A percentile compares a stretch with the other conserved stretches of the same genome.
Conservation (phyloP, 2,329 filamentous ascomycete genomes). For the Calcarisporium arbuscula region DNA sequence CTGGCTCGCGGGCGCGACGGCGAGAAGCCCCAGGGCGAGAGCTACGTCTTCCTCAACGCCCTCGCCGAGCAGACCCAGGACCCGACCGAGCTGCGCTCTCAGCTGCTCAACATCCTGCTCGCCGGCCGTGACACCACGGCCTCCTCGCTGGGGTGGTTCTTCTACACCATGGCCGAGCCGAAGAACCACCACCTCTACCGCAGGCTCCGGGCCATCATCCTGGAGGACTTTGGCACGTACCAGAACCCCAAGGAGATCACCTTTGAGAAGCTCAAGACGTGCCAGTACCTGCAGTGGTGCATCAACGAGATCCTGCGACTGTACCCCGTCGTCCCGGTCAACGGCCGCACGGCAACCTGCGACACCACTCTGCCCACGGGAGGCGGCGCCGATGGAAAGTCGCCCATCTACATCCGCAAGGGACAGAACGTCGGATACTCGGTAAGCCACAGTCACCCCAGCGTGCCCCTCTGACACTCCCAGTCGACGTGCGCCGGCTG, state of each 20-base stretch:
- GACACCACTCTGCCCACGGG: slow-evolving; percentile 46
- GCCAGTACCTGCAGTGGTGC: slow-evolving; percentile 18
- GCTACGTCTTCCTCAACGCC: slow-evolving; percentile 26
- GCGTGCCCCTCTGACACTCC: too few species aligned
- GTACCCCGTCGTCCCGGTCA: slow-evolving; percentile 17
- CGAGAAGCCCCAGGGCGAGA: slow-evolving; percentile 6
- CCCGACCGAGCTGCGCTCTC: slow-evolving; percentile 17
- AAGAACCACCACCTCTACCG: slow-evolving; percentile 29
- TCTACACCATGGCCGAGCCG: slow-evolving; percentile 32
- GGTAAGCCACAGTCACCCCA: slow-evolving; percentile 6
- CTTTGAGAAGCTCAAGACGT: slow-evolving; percentile 16
- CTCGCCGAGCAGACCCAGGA: slow-evolving; percentile 25
- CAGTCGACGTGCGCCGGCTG: too few species aligned
- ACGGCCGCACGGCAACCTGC: slow-evolving; percentile 14
- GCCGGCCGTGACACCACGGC: slow-evolving; percentile 52
- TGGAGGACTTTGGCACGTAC: slow-evolving; percentile 44
- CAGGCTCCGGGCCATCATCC: slow-evolving; percentile 34
- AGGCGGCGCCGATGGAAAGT: slow-evolving; percentile 39
- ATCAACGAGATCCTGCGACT: slow-evolving; percentile 17
- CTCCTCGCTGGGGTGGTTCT: slow-evolving; percentile 40
- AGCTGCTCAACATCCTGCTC: slow-evolving; percentile 34
- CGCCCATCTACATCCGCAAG: slow-evolving; percentile 42
- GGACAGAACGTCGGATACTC: slow-evolving; percentile 36
- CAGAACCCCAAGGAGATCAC: slow-evolving; percentile 17
- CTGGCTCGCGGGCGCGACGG: slow-evolving; percentile 27